Base-by-base conservation (phyloP, 2,329 filamentous ascomycete species). In the Coniochaeta prunicola region DNA sequence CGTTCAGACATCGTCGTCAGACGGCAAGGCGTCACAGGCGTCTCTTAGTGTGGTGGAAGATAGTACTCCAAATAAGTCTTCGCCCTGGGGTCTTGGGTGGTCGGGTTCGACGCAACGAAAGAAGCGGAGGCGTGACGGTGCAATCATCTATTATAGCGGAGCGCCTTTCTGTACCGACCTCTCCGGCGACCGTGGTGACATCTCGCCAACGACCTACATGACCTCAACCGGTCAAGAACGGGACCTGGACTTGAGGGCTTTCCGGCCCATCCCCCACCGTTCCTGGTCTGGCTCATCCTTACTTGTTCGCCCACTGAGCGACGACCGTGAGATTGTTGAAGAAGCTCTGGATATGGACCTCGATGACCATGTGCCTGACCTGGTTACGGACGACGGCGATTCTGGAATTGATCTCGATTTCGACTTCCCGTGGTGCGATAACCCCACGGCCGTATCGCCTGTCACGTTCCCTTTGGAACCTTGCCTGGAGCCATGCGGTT, bases 61-160 rank as follows among this genome's bases (percentile, higher is more conserved):
- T 10, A 84, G 79, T 59, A 80, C 80, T 45, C 62, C 73, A 1
- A 76, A 68, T 50, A 67, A 75, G 31, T 6, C 17, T 17, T 82
- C 80, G 0, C 69, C 74, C 55, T 80, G 76, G 74, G 75, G 70
- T 15, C 70, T 74, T 34, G 80, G 77, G 61, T 76, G 76, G 66
- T 83, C 76, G 63, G 82, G 68, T 63, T 77, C 68, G 53, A 80
- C 72, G 59, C 74, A 67, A 70, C 78, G 67, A 66, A 77, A 74
- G 62, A 79, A 74, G 63, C 83, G 81, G 69, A 80, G 81, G 28
- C 80, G 77, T 13, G 85, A 89, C 60, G 91, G 90, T 9, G 86
- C 89, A 1, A 88, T 96, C 64, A 91, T 93, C 19, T 96, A 92
- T 68, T 96, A 93, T 69, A 90, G 82, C 61, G 89, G 88, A 28